Conservation (phyloP, 2,329 filamentous ascomycete species). For the Ophiognomonia clavigignenti-juglandacearum region DNA sequence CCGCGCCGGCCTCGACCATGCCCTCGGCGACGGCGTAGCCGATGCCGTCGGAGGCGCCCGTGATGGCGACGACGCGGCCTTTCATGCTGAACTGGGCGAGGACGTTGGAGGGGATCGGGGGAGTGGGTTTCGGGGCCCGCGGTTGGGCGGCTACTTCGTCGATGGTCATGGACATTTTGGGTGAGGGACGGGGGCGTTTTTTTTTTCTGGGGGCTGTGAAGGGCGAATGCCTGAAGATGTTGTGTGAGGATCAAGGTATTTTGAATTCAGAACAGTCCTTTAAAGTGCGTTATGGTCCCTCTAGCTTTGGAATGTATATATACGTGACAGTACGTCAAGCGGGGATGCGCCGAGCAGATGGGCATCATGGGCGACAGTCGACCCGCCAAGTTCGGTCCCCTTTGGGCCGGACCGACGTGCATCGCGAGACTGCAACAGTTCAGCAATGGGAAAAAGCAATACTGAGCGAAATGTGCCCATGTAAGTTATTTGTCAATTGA, state of each 20-base stretch:
- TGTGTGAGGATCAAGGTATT: not conserved
- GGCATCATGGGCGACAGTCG: not conserved
- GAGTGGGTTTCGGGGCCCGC: conserved; percentile 33
- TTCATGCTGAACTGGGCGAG: conserved; percentile 38
- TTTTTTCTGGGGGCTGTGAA: not conserved
- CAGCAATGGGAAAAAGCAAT: too few species aligned
- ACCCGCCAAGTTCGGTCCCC: conserved; percentile 5
- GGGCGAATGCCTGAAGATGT: not conserved
- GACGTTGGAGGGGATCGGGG: conserved; percentile 35
- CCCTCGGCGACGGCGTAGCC: conserved; percentile 39
- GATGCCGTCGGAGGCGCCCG: conserved; percentile 40
- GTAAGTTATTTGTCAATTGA: too few species aligned
- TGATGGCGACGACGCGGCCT: conserved; percentile 38
- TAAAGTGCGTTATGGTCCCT: too few species aligned
- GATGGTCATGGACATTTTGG: conserved; percentile 33
- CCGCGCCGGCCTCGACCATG: conserved; percentile 38
- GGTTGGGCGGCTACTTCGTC: conserved; percentile 25
- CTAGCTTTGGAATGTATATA: too few species aligned
- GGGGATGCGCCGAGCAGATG: too few species aligned
- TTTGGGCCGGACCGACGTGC: conserved; percentile 5
- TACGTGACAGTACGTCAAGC: too few species aligned
- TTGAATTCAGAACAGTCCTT: not conserved
- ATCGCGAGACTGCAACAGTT: too few species aligned
- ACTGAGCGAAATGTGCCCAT: too few species aligned
- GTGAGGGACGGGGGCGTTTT: not conserved